A percentile compares a stretch with the other conserved stretches of the same genome.
Conservation (phyloP, 1,139 yeast species). For the Yamadazyma aaseri region DNA sequence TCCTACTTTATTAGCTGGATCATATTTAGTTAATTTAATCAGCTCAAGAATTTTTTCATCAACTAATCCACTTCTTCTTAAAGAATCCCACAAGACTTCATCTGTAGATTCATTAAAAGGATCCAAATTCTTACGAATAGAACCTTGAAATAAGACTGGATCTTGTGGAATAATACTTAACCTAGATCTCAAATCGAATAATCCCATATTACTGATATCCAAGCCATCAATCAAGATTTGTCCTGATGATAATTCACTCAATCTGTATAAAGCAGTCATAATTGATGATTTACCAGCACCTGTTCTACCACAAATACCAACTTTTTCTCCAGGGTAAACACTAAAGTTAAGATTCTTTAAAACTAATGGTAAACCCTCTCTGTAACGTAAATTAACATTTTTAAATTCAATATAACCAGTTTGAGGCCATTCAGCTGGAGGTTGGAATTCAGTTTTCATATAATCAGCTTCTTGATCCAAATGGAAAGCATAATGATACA, state of each 20-base stretch:
- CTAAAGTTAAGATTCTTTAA: conserved; percentile 78
- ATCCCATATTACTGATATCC: conserved; percentile 66
- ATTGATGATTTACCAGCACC: conserved; percentile 98
- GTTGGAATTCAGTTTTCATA: conserved; percentile 58
- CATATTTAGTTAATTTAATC: conserved; percentile 25
- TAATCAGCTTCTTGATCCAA: conserved; percentile 78
- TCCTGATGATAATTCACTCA: conserved; percentile 85
- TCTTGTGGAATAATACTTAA: conserved; percentile 79
- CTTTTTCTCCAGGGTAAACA: conserved; percentile 74
- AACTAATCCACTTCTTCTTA: conserved; percentile 63
- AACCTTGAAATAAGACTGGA: conserved; percentile 68
- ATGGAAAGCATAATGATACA: conserved; percentile 40
- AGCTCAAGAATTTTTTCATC: conserved; percentile 37
- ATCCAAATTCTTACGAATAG: conserved; percentile 64
- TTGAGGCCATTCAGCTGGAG: conserved; percentile 81
- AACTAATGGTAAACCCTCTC: conserved; percentile 83
- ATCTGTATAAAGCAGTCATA: conserved; percentile 88
- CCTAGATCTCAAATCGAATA: conserved; percentile 56
- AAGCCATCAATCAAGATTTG: conserved; percentile 76
- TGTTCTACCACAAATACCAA: conserved; percentile 96
- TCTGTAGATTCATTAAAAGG: conserved; percentile 58
- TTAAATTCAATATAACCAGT: conserved; percentile 75
- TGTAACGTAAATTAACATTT: conserved; percentile 77
- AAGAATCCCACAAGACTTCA: conserved; percentile 50
- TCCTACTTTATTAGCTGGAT: conserved; percentile 36